A percentile compares a stretch with the other conserved stretches of the same genome.
phyloP scores from a whole-genome alignment of 2,329 filamentous ascomycete genomes.

The Scopulariopsis brevicaulis region DNA sequence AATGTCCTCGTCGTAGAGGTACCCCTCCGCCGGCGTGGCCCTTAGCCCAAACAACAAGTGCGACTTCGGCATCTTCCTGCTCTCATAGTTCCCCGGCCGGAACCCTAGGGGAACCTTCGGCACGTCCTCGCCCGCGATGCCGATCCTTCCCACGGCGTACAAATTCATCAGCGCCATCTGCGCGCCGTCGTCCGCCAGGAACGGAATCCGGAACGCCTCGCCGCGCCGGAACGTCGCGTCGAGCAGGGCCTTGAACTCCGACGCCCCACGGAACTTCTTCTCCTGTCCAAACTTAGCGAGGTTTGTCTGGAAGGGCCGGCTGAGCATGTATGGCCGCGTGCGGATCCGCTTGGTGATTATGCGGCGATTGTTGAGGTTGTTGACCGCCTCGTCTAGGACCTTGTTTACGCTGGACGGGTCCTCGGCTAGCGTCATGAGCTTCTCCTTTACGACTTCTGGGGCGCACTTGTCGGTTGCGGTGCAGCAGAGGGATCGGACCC shows the following conservation, averaged over 20 bases:
- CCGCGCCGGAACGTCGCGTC: constrained; percentile 40
- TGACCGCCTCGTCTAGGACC: constrained; percentile 35
- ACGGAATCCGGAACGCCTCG: constrained; percentile 34
- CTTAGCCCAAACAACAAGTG: constrained; percentile 53
- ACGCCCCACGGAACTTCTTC: constrained; percentile 45
- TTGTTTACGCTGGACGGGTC: constrained; percentile 25
- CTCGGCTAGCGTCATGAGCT: constrained; percentile 36
- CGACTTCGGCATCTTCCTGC: constrained; percentile 53
- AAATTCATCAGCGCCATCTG: constrained; percentile 58
- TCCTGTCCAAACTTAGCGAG: constrained; percentile 45
- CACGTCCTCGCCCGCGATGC: constrained; percentile 39
- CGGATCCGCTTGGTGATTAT: constrained; percentile 47
- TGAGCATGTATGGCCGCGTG: constrained; percentile 52
- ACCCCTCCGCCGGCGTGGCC: constrained; percentile 46
- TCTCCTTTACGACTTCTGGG: constrained; percentile 33
- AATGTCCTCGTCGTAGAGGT: constrained; percentile 42
- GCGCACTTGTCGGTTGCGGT: constrained; percentile 38
- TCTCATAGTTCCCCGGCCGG: constrained; percentile 59
- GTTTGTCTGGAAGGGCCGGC: constrained; percentile 42
- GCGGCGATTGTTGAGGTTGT: constrained; percentile 33
- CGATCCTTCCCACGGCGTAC: constrained; percentile 45
- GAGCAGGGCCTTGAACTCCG: constrained; percentile 45
- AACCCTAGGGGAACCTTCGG: constrained; percentile 59
- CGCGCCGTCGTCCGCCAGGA: constrained; percentile 49
- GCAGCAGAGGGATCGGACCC: constrained; percentile 47